Base-by-base conservation (phyloP, 2,329 filamentous ascomycete species). In the Aspergillus viridinutans region DNA sequence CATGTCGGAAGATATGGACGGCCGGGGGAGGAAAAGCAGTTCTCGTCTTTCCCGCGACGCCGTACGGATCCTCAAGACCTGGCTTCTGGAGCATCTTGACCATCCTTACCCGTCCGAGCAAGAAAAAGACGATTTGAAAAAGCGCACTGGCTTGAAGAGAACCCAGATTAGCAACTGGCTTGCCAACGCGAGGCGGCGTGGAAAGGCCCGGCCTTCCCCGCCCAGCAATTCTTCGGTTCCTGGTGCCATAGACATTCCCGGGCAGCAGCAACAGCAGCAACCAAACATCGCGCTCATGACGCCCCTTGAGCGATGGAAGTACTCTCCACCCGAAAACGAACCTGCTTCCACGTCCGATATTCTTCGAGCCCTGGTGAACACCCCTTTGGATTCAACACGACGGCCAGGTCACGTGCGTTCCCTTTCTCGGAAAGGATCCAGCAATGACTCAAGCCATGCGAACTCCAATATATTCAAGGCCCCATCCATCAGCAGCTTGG, bases 131-230 rank as follows among this genome's bases (percentile, higher is more conserved):
- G 83, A 85, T 60, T 79, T 97, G 26, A 88, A 91, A 72, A 81
- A 83, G 49, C 83, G 89, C 65, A 96, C 92, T 0, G 90, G 91
- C 7, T 80, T 97, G 43, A 92, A 85, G 71, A 85, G 90, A 66
- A 88, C 83, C 14, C 92, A 97, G 69, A 93, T 96, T 65, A 88
- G 87, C 10, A 96, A 95, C 71, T 96, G 92, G 92, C 84, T 96
- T 49, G 92, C 92, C 58, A 96, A 96, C 73, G 91, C 91, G 56
- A 86, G 92, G 47, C 85, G 92, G 56, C 83, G 92, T 60, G 87
- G 90, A 65, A 96, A 96, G 76, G 85, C 89, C 54, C 84, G 86
- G 50, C 80, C 84, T 57, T 59, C 66, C 1, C 85, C 85, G 49
- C 82, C 87, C 61, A 85, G 84, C 29, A 85, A 82, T 20, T 92